Evolutionary conservation across 495 filamentous ascomycete species (phyloP), one percentile per base, ranked within the genome.

Genomic region (Hamigera avellanea): DNA sequence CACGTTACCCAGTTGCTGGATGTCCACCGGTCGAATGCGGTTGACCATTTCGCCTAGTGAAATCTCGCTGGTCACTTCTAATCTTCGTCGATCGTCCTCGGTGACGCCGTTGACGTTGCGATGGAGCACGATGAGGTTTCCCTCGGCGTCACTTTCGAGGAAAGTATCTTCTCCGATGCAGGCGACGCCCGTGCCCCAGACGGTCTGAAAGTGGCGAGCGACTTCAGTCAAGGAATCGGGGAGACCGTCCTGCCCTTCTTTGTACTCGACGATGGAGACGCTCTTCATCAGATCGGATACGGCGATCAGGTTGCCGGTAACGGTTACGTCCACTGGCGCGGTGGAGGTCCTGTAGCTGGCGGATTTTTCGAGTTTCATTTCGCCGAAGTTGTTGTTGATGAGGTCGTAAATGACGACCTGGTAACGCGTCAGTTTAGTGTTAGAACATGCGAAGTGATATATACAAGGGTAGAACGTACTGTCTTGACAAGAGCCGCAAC

Each of bases 261-360:
- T 57, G 46, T 76, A 87, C 49, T 85, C 61, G 8, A 95, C 62
- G 8, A 96, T 53, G 12, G 81, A 81, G 26, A 91, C 63, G 21
- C 83, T 89, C 64, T 95, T 95, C 86, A 94, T 96, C 26, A 99
- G 62, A 46, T 99, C 91, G 1, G 79, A 83, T 3, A 99, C 77
- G 0, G 82, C 82, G 42, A 96, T 89, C 18, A 73, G 7, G 39
- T 81, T 70, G 10, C 61, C 75, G 12, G 68, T 66, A 8, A 94
- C 69, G 9, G 76, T 70, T n/a, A 99, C 43, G 49, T 93, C 84
- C 17, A 93, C 74, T 1, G 91, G 93, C 19, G 83, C 83, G 0
- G 85, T 94, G 14, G 86, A 76, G 9, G 84, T 81, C 13, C 86
- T 73, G 53, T 84, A 95, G 8, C 72, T 75, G 28, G 80, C 80